Base-by-base conservation (phyloP, 1,284 basidiomycete species). In the Naganishia sp. region DNA sequence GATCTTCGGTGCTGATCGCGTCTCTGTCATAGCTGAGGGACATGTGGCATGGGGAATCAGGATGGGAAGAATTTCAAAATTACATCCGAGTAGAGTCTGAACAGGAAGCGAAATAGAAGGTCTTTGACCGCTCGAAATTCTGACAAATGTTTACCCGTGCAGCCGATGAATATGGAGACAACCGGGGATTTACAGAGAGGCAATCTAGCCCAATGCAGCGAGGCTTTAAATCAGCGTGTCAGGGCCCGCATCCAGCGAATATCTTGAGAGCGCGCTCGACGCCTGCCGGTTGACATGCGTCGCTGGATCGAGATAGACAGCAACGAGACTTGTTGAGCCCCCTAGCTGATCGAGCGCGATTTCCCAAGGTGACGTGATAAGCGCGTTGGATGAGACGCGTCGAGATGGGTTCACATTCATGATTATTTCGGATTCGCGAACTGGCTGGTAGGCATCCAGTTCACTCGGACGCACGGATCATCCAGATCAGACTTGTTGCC, bases 21-120 rank as follows among this genome's bases (percentile, higher is more conserved):
- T 25, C 36, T 9, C 13, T 23, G 42, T 13, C 15, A 21, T 55
- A 76, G 75, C 72, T 77, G 28, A 72, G 73, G 55, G 70, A 70
- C 21, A 71, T 75, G 72, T 76, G 73, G 73, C 49, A 67, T 28
- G 73, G 73, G 21, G 39, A 73, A 55, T 10, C 48, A 7, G 75
- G 73, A 3, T 77, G 74, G 75, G 70, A 77, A 56, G 53, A 67
- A 56, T 77, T 74, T 54, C 54, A 53, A 42, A 72, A 71, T 57
- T 75, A 75, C 60, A 55, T 73, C n/a, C 56, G 55, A 23, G 63
- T 39, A 28, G 48, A 57, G 16, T 28, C 46, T 3, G 49, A 16
- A 31, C 10, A 49, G 31, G 55, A 49, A 36, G 18, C 21, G 23
- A 25, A 28, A 39, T 61, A 28, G 48, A 31, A 49, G 48, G 18